A percentile compares a stretch with the other conserved stretches of the same genome.
These are phyloP conservation scores for Nymphaea thermarum DNA, from an alignment of 164 flowering plant species.

Conservation along the genomic window DNA sequence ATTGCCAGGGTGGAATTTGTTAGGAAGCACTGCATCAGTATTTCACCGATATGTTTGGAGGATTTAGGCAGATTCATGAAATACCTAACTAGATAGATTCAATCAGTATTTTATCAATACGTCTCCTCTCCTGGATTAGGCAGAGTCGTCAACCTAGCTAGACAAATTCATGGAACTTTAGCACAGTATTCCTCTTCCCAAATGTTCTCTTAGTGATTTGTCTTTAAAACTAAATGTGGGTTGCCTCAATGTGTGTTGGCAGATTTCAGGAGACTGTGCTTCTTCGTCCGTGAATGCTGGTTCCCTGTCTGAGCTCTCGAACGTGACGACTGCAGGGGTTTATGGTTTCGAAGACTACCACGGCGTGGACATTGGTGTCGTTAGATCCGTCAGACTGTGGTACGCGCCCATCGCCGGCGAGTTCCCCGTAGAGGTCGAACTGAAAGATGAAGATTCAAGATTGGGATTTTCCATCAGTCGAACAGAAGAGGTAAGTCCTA, in stretches of 20 bases:
- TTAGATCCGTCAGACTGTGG: slow-evolving; percentile 93
- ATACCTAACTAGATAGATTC: too few relatives aligned
- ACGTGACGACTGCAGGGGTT: slow-evolving; percentile 62
- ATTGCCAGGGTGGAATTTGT: too few relatives aligned
- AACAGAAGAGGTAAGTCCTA: slow-evolving; percentile 71
- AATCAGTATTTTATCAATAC: too few relatives aligned
- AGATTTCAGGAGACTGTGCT: slow-evolving; percentile 92
- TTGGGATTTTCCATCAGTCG: slow-evolving; percentile 92
- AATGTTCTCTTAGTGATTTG: too few relatives aligned
- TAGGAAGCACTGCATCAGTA: too few relatives aligned
- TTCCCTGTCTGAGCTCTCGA: slow-evolving; percentile 70
- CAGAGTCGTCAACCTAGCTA: too few relatives aligned
- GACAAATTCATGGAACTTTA: too few relatives aligned
- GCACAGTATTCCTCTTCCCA: too few relatives aligned
- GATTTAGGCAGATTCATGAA: too few relatives aligned
- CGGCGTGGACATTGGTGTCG: slow-evolving; percentile 92
- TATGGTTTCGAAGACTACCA: slow-evolving; percentile 98
- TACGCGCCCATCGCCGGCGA: slow-evolving; percentile 76
- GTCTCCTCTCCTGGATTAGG: too few relatives aligned
- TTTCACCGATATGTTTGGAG: too few relatives aligned
- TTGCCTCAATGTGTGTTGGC: slow-evolving; percentile 1
- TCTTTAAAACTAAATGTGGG: too few relatives aligned
- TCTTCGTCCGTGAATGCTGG: slow-evolving; percentile 77
- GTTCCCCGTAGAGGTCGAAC: slow-evolving; percentile 45
- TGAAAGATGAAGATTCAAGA: slow-evolving; percentile 56